Conservation (phyloP, 805 yeast species). For the Kazachstania viticola region DNA sequence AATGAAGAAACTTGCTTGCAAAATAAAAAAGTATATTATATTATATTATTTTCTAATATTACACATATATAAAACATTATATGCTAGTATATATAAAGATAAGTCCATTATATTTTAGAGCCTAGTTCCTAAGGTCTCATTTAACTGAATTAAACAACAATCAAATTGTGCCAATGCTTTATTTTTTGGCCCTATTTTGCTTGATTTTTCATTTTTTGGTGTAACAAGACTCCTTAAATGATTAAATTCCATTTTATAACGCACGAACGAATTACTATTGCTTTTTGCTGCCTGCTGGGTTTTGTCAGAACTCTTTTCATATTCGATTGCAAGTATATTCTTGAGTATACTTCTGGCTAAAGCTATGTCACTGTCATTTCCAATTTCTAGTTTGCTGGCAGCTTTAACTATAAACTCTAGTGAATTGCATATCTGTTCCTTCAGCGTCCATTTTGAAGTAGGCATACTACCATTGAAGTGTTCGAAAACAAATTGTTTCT, state of each 20-base stretch:
- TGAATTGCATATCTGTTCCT: constrained; percentile 6
- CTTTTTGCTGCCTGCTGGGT: constrained; percentile 2
- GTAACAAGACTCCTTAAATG: too few relatives aligned
- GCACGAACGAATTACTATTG: constrained; percentile 2
- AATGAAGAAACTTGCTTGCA: too few relatives aligned
- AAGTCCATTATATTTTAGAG: constrained; percentile 10
- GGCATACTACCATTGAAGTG: too few relatives aligned
- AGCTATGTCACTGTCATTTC: neutral
- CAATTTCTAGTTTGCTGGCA: constrained; percentile 7
- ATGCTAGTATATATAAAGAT: too few relatives aligned
- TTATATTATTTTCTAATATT: too few relatives aligned
- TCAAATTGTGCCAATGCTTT: constrained; percentile 11
- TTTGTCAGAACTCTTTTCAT: constrained; percentile 13
- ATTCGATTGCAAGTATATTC: constrained; percentile 21
- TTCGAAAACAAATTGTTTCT: constrained; percentile 9
- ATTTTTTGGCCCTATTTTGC: neutral
- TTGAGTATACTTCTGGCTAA: constrained; percentile 14
- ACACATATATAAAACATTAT: too few relatives aligned
- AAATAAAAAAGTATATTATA: too few relatives aligned
- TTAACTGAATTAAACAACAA: constrained; percentile 13
- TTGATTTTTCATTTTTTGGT: too few relatives aligned
- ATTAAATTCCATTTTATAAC: constrained; percentile 8
- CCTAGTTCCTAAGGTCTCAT: constrained; percentile 18
- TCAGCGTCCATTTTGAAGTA: neutral
- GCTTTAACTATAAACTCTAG: constrained; percentile 18